These are phyloP conservation scores for Cornus kousa DNA, from an alignment of 148 eudicot genomes.

Conservation along the genomic window DNA sequence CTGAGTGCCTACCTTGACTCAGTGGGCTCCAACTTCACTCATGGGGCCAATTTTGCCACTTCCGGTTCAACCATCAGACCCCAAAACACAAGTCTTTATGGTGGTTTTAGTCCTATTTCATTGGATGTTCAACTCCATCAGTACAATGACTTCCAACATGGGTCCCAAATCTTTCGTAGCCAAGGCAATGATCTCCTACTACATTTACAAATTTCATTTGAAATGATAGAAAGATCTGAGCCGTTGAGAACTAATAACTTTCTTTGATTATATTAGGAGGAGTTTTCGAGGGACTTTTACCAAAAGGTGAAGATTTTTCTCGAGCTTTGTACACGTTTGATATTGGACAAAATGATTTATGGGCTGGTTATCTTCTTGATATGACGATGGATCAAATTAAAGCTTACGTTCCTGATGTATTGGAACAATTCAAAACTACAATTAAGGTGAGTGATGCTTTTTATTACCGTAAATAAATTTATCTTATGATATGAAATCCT, in stretches of 20 bases:
- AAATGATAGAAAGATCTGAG: no score
- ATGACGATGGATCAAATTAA: slow-evolving; percentile 66
- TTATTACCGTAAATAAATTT: no score
- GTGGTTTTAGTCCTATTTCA: slow-evolving; percentile 82
- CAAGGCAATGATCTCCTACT: slow-evolving; percentile 34
- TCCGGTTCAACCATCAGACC: slow-evolving; percentile 91
- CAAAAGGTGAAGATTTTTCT: slow-evolving; percentile 52
- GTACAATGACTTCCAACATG: slow-evolving; percentile 67
- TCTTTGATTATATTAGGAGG: slow-evolving; percentile 27
- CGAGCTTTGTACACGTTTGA: slow-evolving; percentile 78
- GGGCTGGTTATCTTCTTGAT: slow-evolving; percentile 59
- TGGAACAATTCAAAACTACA: slow-evolving; percentile 51
- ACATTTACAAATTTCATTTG: no score
- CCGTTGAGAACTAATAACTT: no score
- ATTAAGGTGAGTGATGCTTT: slow-evolving; percentile 45
- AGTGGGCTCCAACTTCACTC: slow-evolving; percentile 84
- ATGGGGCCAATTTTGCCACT: slow-evolving; percentile 91
- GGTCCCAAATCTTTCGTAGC: slow-evolving; percentile 64
- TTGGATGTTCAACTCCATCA: slow-evolving; percentile 60
- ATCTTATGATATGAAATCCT: no score
- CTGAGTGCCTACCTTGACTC: slow-evolving; percentile 72
- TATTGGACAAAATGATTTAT: slow-evolving; percentile 87
- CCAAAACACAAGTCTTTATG: slow-evolving; percentile 57
- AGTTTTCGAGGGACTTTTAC: slow-evolving; percentile 48
- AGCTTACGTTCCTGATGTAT: slow-evolving; percentile 59